phyloP scores from a whole-genome alignment of 495 filamentous ascomycete genomes.

The Talaromyces stipitatus region DNA sequence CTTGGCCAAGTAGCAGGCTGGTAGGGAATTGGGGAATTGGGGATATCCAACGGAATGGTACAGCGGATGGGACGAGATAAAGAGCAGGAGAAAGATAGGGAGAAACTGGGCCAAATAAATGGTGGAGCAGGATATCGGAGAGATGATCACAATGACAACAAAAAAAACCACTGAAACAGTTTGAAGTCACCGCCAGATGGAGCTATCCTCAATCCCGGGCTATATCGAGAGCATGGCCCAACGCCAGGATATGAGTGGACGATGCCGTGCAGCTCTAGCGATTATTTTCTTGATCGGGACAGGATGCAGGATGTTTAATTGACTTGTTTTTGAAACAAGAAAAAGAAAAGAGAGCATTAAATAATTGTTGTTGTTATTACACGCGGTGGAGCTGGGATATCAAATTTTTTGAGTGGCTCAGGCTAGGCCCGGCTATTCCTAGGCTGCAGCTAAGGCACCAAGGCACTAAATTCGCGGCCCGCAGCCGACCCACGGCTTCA shows the following conservation, averaged over 20 bases:
- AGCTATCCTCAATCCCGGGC: neutral
- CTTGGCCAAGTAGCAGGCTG: neutral
- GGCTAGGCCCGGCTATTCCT: neutral
- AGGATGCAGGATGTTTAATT: neutral
- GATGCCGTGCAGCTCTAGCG: neutral
- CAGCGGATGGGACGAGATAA: neutral
- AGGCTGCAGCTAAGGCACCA: neutral
- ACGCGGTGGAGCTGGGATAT: neutral
- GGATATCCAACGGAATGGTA: neutral
- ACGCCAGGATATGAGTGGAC: neutral
- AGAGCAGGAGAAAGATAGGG: neutral
- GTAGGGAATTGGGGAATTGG: neutral
- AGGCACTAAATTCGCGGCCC: neutral
- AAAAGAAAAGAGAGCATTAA: conserved; percentile 3
- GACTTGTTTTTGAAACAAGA: neutral
- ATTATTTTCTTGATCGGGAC: neutral
- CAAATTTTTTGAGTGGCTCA: conserved; percentile 1
- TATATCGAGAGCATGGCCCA: conserved; percentile 3
- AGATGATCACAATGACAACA: too few relatives aligned
- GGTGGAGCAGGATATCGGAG: neutral
- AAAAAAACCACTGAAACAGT: neutral
- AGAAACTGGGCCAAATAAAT: neutral
- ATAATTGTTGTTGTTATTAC: too few relatives aligned
- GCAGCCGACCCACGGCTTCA: neutral
- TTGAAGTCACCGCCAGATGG: neutral